These are phyloP conservation scores for Daldinia caldariorum DNA, from an alignment of 495 filamentous ascomycete species.

Conservation along the genomic window DNA sequence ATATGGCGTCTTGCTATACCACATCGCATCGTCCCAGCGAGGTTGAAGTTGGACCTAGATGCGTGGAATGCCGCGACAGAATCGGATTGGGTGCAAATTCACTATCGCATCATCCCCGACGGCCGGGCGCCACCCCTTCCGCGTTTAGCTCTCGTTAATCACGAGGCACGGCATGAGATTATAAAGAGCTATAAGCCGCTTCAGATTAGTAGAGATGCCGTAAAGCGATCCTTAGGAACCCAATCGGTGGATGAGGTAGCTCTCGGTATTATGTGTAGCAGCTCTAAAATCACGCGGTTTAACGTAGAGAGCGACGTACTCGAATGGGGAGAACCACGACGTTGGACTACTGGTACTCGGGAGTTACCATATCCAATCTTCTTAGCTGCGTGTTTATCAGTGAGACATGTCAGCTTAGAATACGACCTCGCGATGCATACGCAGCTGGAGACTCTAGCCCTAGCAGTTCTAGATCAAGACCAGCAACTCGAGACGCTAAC, in stretches of 20 bases:
- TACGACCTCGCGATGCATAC: conserved; percentile 12
- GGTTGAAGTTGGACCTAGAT: conserved; percentile 24
- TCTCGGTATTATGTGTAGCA: conserved; percentile 11
- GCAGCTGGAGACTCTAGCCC: conserved; percentile 13
- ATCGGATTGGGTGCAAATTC: conserved; percentile 19
- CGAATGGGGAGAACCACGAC: conserved; percentile 13
- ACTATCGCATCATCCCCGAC: conserved; percentile 15
- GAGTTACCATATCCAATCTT: conserved; percentile 9
- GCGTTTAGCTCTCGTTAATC: conserved; percentile 13
- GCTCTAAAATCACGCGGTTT: conserved; percentile 18
- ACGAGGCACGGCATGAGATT: conserved; percentile 24
- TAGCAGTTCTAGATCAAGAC: conserved; percentile 21
- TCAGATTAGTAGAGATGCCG: conserved; percentile 2
- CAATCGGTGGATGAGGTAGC: not conserved
- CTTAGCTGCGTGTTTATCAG: conserved; percentile 23
- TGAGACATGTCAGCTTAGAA: conserved; percentile 23
- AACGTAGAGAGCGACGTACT: conserved; percentile 25
- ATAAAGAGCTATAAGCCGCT: conserved; percentile 17
- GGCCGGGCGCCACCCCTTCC: conserved; percentile 8
- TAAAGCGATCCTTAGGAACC: not conserved
- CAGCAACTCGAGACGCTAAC: conserved; percentile 30
- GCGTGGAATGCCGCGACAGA: conserved; percentile 26
- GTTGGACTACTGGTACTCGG: not conserved
- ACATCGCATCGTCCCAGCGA: conserved; percentile 12
- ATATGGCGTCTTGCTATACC: conserved; percentile 29